phyloP scores from a whole-genome alignment of 306 rosid species.

The Sphenostylis stenocarpa region DNA sequence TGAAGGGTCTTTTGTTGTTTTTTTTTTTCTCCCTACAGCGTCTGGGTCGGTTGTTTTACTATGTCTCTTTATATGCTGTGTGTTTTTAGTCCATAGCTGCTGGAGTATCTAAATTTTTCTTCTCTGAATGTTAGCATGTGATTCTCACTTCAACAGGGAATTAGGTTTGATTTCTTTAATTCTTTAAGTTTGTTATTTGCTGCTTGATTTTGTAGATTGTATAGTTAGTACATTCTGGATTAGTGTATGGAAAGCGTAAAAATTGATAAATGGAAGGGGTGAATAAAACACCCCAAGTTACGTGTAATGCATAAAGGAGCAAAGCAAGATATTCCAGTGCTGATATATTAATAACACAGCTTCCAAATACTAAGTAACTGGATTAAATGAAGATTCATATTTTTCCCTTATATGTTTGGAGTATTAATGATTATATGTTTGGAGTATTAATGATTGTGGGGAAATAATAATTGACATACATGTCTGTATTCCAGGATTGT shows the following conservation, averaged over 20 bases:
- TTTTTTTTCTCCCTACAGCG: not conserved
- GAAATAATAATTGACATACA: not conserved
- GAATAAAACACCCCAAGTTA: not conserved
- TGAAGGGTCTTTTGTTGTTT: not conserved
- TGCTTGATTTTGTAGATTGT: not conserved
- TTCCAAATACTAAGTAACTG: not conserved
- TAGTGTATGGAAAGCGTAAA: too few relatives aligned
- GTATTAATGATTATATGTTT: not conserved
- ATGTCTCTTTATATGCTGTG: not conserved
- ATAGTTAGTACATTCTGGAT: too few relatives aligned
- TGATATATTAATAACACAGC: not conserved
- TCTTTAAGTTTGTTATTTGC: not conserved
- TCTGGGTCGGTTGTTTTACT: not conserved
- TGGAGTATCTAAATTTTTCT: slow-evolving; percentile 11
- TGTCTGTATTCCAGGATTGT: not conserved
- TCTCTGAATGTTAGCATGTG: not conserved
- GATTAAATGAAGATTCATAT: not conserved
- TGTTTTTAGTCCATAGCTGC: not conserved
- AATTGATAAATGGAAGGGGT: not conserved
- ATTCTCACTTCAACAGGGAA: not conserved
- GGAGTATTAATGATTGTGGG: not conserved
- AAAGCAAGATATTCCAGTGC: not conserved
- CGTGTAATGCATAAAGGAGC: not conserved
- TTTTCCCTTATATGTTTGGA: not conserved
- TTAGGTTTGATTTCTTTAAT: not conserved